phyloP scores from a whole-genome alignment of 306 rosid species.

The Sphenostylis stenocarpa region DNA sequence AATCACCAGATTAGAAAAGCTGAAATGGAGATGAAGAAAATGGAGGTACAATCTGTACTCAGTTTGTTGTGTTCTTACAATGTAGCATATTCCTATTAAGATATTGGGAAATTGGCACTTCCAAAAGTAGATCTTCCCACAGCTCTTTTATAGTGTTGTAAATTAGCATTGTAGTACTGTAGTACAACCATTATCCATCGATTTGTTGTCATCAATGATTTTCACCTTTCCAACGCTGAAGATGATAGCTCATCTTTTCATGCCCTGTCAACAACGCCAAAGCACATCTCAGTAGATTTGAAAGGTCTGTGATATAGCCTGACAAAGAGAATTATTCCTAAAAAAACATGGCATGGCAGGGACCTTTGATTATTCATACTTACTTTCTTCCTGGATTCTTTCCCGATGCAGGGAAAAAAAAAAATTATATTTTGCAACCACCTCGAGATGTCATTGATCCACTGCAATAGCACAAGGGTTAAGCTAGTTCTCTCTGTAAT shows the following conservation, averaged over 20 bases:
- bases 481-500: background rate
- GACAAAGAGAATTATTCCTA: slow-evolving; percentile 42
- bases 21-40: slow-evolving; percentile 90
- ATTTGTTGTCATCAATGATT: slow-evolving; percentile 22
- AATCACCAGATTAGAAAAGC: slow-evolving; percentile 93
- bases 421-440: background rate
- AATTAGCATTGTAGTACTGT: slow-evolving; percentile 11
- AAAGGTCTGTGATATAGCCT: slow-evolving; percentile 31
- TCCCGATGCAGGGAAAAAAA: slow-evolving; percentile 20
- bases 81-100: background rate
- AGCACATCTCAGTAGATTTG: background rate
- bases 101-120: background rate
- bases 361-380: background rate
- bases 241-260: slow-evolving; percentile 42
- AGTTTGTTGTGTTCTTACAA: background rate
- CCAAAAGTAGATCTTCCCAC: background rate
- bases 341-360: slow-evolving; percentile 29
- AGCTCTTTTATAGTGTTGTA: background rate
- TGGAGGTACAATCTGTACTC: slow-evolving; percentile 66
- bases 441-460: slow-evolving; percentile 19
- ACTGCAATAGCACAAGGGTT: background rate
- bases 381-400: slow-evolving; percentile 2
- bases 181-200: background rate
- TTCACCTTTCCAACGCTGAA: background rate
- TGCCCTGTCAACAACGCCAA: background rate